Evolutionary conservation across 148 eudicot species (phyloP).

Genomic region (Bassia scoparia): DNA sequence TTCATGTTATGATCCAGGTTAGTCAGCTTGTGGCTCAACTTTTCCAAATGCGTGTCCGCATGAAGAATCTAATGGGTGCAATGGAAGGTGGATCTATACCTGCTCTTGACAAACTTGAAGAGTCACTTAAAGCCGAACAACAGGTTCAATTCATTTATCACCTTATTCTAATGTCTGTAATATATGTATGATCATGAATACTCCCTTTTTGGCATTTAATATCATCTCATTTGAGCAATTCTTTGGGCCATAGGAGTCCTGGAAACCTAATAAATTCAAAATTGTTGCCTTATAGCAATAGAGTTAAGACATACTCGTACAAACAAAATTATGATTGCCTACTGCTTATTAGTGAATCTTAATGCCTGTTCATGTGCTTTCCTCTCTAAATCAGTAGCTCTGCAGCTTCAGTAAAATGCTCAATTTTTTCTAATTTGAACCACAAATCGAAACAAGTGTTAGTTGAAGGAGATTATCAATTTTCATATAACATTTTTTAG

Average conservation of each 20-base stretch:
- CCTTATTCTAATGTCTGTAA: not conserved
- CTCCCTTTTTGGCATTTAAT: not conserved
- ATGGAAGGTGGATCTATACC: constrained; percentile 98
- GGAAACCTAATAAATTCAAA: not conserved
- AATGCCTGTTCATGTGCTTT: not conserved
- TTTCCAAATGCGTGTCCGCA: constrained; percentile 92
- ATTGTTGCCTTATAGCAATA: not conserved
- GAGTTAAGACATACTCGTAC: not conserved
- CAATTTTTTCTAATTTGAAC: not conserved
- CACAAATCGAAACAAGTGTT: not conserved
- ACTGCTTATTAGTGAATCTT: not conserved
- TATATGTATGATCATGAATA: not conserved
- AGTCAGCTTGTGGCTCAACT: constrained; percentile 92
- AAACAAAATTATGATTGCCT: not conserved
- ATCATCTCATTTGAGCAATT: not conserved
- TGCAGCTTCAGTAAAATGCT: not conserved
- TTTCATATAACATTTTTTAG: not conserved
- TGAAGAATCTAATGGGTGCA: constrained; percentile 94
- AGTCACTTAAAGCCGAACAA: constrained; percentile 70
- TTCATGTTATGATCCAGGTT: constrained; percentile 51
- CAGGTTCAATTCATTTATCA: constrained; percentile 40
- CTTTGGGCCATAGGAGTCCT: not conserved
- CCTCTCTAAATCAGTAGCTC: not conserved
- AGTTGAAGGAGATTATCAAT: not conserved
- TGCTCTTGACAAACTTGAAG: constrained; percentile 71